phyloP scores from a whole-genome alignment of 1,284 basidiomycete genomes.

The Omphalotus olearius region DNA sequence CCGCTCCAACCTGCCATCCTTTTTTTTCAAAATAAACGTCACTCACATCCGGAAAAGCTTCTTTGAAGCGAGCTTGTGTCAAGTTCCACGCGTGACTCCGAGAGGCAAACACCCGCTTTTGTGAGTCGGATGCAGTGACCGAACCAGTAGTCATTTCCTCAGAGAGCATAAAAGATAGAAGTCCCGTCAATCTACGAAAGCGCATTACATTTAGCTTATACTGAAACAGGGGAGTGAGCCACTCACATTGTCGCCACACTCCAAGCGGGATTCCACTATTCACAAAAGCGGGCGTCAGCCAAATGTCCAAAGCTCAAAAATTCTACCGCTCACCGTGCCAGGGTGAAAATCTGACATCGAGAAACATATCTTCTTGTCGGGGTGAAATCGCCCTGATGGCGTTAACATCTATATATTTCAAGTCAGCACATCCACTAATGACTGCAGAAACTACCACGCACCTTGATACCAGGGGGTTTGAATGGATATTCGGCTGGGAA shows the following conservation, averaged over 20 bases:
- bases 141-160: constrained; percentile 97
- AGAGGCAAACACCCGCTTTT: constrained; percentile 75
- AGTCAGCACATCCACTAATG: constrained; percentile 13
- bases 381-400: constrained; percentile 89
- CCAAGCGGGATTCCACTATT: constrained; percentile 89
- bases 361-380: constrained; percentile 94
- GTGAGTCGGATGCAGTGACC: constrained; percentile 74
- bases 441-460: constrained; percentile 26
- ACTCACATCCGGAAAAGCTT: constrained; percentile 82
- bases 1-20: no score
- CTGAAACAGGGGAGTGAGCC: constrained; percentile 4
- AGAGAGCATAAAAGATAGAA: constrained; percentile 93
- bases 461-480: constrained; percentile 95
- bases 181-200: constrained; percentile 76
- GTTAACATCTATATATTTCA: constrained; percentile 74
- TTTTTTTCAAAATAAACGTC: background rate
- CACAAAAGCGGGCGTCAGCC: constrained; percentile 8
- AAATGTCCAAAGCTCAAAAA: constrained; percentile 3
- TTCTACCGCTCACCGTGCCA: constrained; percentile 62
- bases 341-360: constrained; percentile 96
- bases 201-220: constrained; percentile 4
- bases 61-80: constrained; percentile 74
- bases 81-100: constrained; percentile 87
- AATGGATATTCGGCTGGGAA: constrained; percentile 94
- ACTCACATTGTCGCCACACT: constrained; percentile 88